A percentile compares a stretch with the other conserved stretches of the same genome.
phyloP scores from a whole-genome alignment of 2,329 filamentous ascomycete species.

The Talaromyces amestolkiae region DNA sequence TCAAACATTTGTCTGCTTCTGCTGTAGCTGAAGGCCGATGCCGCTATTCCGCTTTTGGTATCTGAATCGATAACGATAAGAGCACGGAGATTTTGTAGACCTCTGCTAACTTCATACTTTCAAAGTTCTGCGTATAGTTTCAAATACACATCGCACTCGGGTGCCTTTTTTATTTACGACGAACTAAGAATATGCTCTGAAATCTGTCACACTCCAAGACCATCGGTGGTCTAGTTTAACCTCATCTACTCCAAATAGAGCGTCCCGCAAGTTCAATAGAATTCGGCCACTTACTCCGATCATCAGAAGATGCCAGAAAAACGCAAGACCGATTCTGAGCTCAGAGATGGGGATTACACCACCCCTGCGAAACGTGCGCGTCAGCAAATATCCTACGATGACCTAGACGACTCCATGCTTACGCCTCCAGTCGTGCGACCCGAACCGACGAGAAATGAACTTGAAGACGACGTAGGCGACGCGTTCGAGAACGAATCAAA shows the following conservation, averaged over 20 bases:
- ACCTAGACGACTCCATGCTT: constrained; percentile 2
- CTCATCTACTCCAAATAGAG: not conserved
- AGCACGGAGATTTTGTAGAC: constrained; percentile 4
- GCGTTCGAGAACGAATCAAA: constrained; percentile 11
- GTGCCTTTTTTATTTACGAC: too few relatives aligned
- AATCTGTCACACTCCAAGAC: not conserved
- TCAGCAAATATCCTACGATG: constrained; percentile 23
- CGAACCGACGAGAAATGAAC: not conserved
- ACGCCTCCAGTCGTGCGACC: not conserved
- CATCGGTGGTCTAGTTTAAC: not conserved
- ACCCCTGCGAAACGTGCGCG: constrained; percentile 34
- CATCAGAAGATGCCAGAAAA: constrained; percentile 33
- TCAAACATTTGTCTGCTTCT: not conserved
- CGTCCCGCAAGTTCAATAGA: not conserved
- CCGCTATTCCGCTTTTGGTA: constrained; percentile 13
- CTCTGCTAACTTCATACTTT: not conserved
- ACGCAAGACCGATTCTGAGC: constrained; percentile 29
- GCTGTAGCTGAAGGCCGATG: not conserved
- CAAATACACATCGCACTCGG: not conserved
- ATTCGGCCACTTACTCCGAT: not conserved
- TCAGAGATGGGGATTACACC: constrained; percentile 16
- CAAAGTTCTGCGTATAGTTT: not conserved
- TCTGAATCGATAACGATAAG: constrained; percentile 7
- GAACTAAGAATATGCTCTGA: not conserved
- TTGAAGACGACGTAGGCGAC: constrained; percentile 29